phyloP scores from a whole-genome alignment of 495 filamentous ascomycete genomes.

The Penicillium paxilli region DNA sequence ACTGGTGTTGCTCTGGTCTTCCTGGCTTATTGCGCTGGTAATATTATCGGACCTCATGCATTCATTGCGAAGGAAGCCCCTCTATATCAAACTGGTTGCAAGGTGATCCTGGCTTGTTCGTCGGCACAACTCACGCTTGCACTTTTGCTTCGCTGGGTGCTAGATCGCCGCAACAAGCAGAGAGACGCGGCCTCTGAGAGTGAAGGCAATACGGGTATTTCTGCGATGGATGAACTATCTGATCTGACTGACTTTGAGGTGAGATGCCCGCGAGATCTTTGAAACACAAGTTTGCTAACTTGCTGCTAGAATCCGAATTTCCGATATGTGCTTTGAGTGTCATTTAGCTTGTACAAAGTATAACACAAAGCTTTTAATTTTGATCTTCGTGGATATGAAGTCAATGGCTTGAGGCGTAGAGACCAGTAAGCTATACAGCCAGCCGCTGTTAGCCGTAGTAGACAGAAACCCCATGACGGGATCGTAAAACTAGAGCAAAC shows the following conservation, averaged over 20 bases:
- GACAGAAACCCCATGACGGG: too few relatives aligned
- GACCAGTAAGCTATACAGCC: too few relatives aligned
- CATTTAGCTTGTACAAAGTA: neutral
- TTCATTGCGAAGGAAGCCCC: constrained; percentile 35
- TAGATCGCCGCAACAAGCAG: constrained; percentile 15
- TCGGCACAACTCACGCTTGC: constrained; percentile 17
- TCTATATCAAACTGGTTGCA: constrained; percentile 35
- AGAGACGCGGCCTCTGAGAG: constrained; percentile 12
- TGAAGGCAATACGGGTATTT: neutral
- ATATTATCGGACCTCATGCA: constrained; percentile 37
- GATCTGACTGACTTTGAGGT: constrained; percentile 29
- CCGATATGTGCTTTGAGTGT: constrained; percentile 21
- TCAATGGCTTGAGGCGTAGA: too few relatives aligned
- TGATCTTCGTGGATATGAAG: too few relatives aligned
- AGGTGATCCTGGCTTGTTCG: constrained; percentile 30
- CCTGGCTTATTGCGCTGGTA: constrained; percentile 38
- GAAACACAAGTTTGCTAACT: neutral
- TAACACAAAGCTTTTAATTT: neutral
- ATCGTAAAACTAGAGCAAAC: too few relatives aligned
- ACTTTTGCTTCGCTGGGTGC: constrained; percentile 13
- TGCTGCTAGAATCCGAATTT: constrained; percentile 17
- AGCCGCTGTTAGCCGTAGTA: too few relatives aligned
- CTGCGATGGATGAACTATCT: constrained; percentile 8
- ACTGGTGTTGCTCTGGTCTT: constrained; percentile 41
- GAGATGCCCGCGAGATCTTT: neutral